These are phyloP conservation scores for Stachybotrys chartarum DNA, from an alignment of 2,329 filamentous ascomycete genomes.

Conservation along the genomic window DNA sequence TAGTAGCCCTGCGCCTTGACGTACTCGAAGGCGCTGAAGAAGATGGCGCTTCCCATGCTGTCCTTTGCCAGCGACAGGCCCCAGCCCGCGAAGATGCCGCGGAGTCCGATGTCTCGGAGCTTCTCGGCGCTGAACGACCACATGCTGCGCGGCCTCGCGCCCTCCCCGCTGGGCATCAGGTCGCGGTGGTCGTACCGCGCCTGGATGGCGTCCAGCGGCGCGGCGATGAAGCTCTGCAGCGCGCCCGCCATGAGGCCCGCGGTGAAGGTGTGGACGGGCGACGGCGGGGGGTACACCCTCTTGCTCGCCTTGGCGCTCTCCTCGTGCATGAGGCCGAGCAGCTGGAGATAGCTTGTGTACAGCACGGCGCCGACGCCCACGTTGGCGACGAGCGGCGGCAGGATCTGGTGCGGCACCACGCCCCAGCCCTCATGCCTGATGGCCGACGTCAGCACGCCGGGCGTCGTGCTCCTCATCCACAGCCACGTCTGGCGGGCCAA, in stretches of 20 bases:
- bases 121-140: slow-evolving; percentile 61
- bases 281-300: slow-evolving; percentile 63
- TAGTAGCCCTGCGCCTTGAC: slow-evolving; percentile 69
- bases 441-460: slow-evolving; percentile 61
- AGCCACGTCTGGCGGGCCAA: slow-evolving; percentile 34
- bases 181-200: slow-evolving; percentile 59
- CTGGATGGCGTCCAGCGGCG: slow-evolving; percentile 69
- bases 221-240: slow-evolving; percentile 64
- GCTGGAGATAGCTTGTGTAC: slow-evolving; percentile 69
- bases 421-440: slow-evolving; percentile 65
- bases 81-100: slow-evolving; percentile 71
- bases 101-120: slow-evolving; percentile 62
- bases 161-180: slow-evolving; percentile 32
- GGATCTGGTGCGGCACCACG: slow-evolving; percentile 68
- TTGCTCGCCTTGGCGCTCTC: slow-evolving; percentile 50
- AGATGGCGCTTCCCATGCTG: slow-evolving; percentile 59
- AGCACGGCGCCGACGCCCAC: slow-evolving; percentile 66
- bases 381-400: slow-evolving; percentile 69
- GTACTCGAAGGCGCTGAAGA: slow-evolving; percentile 71
- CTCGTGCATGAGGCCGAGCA: slow-evolving; percentile 58
- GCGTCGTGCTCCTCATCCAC: slow-evolving; percentile 57
- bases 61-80: slow-evolving; percentile 63
- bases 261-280: slow-evolving; percentile 54
- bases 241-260: slow-evolving; percentile 64
- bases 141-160: slow-evolving; percentile 51